These are phyloP conservation scores for Irpex lacteus DNA, from an alignment of 1,284 basidiomycete species.

Conservation along the genomic window DNA sequence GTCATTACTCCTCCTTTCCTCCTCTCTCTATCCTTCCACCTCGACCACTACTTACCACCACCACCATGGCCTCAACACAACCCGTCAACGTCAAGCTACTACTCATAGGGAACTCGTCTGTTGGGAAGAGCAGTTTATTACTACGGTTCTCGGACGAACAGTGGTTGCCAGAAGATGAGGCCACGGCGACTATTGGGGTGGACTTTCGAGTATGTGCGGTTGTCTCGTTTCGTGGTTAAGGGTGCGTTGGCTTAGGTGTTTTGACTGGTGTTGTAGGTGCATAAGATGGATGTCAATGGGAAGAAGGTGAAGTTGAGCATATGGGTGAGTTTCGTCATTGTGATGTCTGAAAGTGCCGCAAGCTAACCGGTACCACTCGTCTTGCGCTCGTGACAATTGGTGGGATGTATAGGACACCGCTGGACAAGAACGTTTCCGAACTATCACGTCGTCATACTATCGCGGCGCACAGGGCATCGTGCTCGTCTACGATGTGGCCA, in stretches of 20 bases:
- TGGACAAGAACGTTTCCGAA: conserved; percentile 88
- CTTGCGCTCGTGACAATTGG: too few species aligned
- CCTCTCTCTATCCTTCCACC: not conserved
- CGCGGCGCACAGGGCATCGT: conserved; percentile 94
- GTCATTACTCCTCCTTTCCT: not conserved
- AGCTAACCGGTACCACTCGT: not conserved
- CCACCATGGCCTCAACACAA: conserved; percentile 16
- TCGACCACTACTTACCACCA: not conserved
- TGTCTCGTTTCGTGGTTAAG: not conserved
- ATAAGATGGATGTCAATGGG: conserved; percentile 80
- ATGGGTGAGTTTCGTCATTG: conserved; percentile 52
- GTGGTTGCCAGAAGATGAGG: conserved; percentile 94
- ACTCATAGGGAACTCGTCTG: conserved; percentile 85
- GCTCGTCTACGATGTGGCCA: conserved; percentile 94
- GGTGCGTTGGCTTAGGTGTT: conserved; percentile 6
- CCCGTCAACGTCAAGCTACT: conserved; percentile 70
- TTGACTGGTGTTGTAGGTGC: conserved; percentile 44
- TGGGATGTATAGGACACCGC: conserved; percentile 77
- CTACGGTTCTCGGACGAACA: conserved; percentile 96
- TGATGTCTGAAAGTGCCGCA: not conserved
- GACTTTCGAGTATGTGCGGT: conserved; percentile 35
- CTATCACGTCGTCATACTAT: conserved; percentile 90
- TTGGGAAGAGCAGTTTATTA: conserved; percentile 89
- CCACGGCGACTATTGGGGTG: conserved; percentile 90
- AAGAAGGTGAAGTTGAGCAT: conserved; percentile 81